Evolutionary conservation across 148 eudicot genomes (phyloP).

Genomic region (Cornus suecica): DNA sequence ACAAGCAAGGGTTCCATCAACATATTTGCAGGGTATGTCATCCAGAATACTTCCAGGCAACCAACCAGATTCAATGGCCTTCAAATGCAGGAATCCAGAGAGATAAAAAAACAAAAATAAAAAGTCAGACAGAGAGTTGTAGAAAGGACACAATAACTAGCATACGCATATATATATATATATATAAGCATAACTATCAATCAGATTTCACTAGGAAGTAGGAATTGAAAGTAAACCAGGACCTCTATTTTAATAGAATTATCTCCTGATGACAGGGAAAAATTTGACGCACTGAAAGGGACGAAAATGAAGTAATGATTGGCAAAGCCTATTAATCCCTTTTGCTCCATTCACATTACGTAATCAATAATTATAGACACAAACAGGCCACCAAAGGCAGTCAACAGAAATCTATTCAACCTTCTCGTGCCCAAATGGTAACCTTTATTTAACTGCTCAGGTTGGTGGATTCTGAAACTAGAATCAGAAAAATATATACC

Average conservation of each 20-base stretch:
- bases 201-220: neutral
- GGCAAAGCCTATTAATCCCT: neutral
- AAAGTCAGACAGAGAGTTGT: neutral
- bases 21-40: slow-evolving; percentile 89
- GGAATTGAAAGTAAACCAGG: neutral
- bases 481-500: no score
- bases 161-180: no score
- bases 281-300: neutral
- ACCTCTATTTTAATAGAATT: neutral
- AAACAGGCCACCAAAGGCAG: neutral
- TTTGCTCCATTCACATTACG: neutral
- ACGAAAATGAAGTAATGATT: neutral
- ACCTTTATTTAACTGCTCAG: no score
- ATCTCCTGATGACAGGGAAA: neutral
- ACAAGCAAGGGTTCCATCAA: slow-evolving; percentile 65
- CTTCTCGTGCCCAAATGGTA: neutral
- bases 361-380: neutral
- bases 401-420: neutral
- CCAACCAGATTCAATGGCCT: slow-evolving; percentile 92
- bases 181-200: neutral
- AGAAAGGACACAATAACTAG: neutral
- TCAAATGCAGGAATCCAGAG: slow-evolving; percentile 13
- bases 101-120: no score
- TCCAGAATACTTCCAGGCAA: slow-evolving; percentile 87
- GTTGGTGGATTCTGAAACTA: no score